phyloP scores from a whole-genome alignment of 805 yeast genomes.

The Hanseniaspora occidentalis region DNA sequence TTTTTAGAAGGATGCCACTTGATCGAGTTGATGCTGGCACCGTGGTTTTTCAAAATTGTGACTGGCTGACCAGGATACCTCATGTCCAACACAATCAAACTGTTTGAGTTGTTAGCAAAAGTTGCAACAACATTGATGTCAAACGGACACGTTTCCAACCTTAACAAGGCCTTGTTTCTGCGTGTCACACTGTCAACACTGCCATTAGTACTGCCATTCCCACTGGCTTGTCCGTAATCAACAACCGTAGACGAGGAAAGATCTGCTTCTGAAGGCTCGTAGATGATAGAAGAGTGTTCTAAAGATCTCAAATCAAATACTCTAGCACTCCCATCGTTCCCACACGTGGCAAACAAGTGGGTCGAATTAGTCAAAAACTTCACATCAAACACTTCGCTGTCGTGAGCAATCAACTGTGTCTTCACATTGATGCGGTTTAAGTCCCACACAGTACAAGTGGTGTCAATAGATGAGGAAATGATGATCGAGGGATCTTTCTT shows the following conservation, averaged over 20 bases:
- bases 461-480: constrained; percentile 82
- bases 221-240: neutral
- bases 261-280: constrained; percentile 44
- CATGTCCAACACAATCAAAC: constrained; percentile 64
- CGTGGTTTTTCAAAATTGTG: constrained; percentile 54
- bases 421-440: constrained; percentile 46
- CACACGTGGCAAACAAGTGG: constrained; percentile 74
- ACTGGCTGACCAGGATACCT: constrained; percentile 81
- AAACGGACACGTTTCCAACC: constrained; percentile 64
- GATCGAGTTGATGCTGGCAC: constrained; percentile 56
- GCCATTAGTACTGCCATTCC: neutral
- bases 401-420: constrained; percentile 94
- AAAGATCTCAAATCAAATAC: constrained; percentile 80
- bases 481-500: constrained; percentile 51
- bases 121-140: constrained; percentile 82
- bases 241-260: neutral
- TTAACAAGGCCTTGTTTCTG: constrained; percentile 44
- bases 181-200: constrained; percentile 4
- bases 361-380: constrained; percentile 57
- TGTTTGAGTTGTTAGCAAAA: constrained; percentile 55
- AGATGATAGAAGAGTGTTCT: constrained; percentile 90
- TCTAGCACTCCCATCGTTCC: constrained; percentile 90
- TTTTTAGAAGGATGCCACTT: constrained; percentile 70
- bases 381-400: constrained; percentile 88
- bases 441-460: constrained; percentile 97